Evolutionary conservation across 306 rosid species (phyloP).

Genomic region (Oxytropis ochrocephala): DNA sequence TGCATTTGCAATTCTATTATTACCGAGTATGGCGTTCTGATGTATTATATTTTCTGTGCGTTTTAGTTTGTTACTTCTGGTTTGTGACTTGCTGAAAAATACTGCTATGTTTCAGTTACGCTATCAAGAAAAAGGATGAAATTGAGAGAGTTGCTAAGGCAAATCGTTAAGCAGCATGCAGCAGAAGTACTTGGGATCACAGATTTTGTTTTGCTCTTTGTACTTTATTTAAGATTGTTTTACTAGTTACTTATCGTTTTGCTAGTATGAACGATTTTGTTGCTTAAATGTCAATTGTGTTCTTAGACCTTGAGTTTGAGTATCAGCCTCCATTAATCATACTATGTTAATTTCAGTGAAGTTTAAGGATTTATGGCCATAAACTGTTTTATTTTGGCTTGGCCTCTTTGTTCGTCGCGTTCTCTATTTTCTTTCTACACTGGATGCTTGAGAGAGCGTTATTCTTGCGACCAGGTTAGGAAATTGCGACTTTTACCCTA

Average conservation of each 20-base stretch:
- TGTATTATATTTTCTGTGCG: too few relatives aligned
- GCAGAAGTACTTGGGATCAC: neutral
- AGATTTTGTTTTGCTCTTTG: neutral
- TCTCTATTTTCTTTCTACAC: too few relatives aligned
- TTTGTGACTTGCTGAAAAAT: neutral
- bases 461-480: too few relatives aligned
- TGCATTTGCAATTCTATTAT: neutral
- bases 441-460: too few relatives aligned
- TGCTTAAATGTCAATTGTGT: neutral
- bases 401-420: too few relatives aligned
- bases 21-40: too few relatives aligned
- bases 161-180: conserved; percentile 32
- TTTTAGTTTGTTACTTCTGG: neutral
- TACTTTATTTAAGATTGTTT: neutral
- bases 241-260: neutral
- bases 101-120: conserved; percentile 31
- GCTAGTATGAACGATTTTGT: neutral
- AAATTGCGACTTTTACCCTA: too few relatives aligned
- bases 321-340: too few relatives aligned
- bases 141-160: conserved; percentile 19
- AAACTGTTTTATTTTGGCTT: too few relatives aligned
- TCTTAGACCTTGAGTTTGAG: too few relatives aligned
- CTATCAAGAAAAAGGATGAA: conserved; percentile 62
- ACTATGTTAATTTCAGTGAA: too few relatives aligned
- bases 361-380: too few relatives aligned